Conservation (phyloP, 2,329 filamentous ascomycete species). For the Sporothrix schenckii region DNA sequence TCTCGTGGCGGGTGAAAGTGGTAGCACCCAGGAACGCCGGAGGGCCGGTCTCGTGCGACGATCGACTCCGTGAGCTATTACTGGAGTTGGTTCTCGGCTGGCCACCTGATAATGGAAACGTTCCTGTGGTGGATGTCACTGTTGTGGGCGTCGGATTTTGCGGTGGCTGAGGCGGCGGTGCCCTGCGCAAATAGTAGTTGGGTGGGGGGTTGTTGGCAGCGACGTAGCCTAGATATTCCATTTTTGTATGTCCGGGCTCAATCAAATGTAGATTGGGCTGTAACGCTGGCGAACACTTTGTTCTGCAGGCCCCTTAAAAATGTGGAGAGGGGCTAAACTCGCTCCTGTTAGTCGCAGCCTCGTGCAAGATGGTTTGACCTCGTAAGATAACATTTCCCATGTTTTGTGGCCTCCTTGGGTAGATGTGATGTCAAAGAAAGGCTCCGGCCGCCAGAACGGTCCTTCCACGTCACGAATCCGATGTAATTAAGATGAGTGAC, state of each 20-base stretch:
- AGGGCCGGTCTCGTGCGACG: constrained; percentile 25
- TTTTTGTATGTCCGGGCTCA: constrained; percentile 26
- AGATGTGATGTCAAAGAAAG: not conserved
- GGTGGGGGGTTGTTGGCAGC: constrained; percentile 34
- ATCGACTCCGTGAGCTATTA: constrained; percentile 30
- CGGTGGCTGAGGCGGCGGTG: constrained; percentile 23
- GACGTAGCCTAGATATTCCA: constrained; percentile 36
- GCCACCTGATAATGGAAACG: constrained; percentile 26
- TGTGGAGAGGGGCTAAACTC: constrained; percentile 18
- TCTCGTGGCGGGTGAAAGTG: not conserved
- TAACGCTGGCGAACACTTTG: constrained; percentile 1
- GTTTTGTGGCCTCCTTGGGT: not conserved
- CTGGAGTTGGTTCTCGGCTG: constrained; percentile 32
- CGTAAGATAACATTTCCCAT: not conserved
- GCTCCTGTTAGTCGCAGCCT: constrained; percentile 26
- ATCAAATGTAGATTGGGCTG: not conserved
- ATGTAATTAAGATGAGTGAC: not conserved
- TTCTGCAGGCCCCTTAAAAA: constrained; percentile 27
- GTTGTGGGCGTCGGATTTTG: constrained; percentile 32
- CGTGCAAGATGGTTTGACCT: not conserved
- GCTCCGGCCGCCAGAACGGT: not conserved
- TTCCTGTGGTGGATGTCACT: constrained; percentile 11
- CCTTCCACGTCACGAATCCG: constrained; percentile 22
- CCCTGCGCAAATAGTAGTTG: constrained; percentile 28
- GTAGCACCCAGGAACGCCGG: not conserved